Evolutionary conservation across 1,139 yeast species (phyloP).

Genomic region (Saccharomycopsis hybrid): DNA sequence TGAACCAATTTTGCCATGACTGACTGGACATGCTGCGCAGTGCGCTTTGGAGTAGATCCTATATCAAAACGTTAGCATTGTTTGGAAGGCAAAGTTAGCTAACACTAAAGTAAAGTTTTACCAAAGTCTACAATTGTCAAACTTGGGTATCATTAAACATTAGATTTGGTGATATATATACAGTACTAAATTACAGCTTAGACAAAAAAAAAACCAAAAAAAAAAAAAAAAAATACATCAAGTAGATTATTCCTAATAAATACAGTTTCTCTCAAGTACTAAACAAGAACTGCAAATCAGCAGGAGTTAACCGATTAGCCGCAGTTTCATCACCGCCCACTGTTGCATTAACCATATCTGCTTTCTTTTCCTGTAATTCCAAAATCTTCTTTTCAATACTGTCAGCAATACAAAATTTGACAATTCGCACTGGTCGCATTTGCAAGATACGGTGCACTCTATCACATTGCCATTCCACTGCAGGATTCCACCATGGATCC

Average conservation of each 20-base stretch:
- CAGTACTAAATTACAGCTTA: neutral
- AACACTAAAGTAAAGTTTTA: too few species aligned
- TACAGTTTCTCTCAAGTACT: conserved; percentile 40
- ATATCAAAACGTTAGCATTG: too few species aligned
- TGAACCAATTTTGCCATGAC: too few species aligned
- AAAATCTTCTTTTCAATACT: conserved; percentile 94
- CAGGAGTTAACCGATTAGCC: conserved; percentile 79
- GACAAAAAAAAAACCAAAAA: neutral
- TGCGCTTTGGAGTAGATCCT: too few species aligned
- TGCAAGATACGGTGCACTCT: conserved; percentile 98
- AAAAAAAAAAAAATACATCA: neutral
- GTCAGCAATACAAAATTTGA: conserved; percentile 89
- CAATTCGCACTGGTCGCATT: conserved; percentile 87
- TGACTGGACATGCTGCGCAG: too few species aligned
- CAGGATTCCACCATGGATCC: conserved; percentile 99
- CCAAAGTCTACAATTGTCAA: too few species aligned
- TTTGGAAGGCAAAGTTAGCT: too few species aligned
- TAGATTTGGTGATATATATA: too few species aligned
- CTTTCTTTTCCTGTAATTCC: conserved; percentile 93
- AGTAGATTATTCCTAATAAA: neutral
- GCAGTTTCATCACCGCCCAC: conserved; percentile 90
- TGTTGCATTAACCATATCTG: conserved; percentile 96
- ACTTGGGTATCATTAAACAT: too few species aligned
- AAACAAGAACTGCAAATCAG: conserved; percentile 89
- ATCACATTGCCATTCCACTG: conserved; percentile 97